Evolutionary conservation across 179 eudicot genomes (phyloP).

Genomic region (Amaranthus tricolor): DNA sequence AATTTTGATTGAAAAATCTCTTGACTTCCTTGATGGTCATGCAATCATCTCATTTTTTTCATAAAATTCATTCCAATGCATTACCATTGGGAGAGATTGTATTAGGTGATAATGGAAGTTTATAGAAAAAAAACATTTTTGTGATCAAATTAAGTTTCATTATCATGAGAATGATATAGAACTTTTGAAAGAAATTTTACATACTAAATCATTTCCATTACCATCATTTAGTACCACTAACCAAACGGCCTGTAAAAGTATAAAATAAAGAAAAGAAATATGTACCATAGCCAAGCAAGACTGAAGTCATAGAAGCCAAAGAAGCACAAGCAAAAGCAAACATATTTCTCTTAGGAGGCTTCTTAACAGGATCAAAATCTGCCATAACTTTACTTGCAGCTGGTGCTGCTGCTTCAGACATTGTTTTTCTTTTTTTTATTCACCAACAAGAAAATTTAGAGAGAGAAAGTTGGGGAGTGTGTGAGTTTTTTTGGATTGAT

Average conservation of each 20-base stretch:
- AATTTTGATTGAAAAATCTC: too few species aligned
- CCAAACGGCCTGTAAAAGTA: neutral
- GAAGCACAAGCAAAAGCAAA: conserved; percentile 57
- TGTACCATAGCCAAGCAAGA: conserved; percentile 45
- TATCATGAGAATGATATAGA: too few species aligned
- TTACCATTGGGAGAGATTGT: too few species aligned
- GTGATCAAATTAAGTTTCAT: too few species aligned
- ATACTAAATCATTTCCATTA: too few species aligned
- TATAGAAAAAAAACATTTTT: too few species aligned
- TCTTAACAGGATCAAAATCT: conserved; percentile 37
- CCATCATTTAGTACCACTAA: neutral
- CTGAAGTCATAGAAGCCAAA: conserved; percentile 60
- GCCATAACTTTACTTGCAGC: neutral
- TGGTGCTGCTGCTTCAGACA: neutral
- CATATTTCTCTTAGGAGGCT: conserved; percentile 48
- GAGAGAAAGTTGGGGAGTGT: too few species aligned
- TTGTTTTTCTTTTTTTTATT: neutral
- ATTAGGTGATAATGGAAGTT: too few species aligned
- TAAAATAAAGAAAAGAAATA: neutral
- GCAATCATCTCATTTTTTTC: too few species aligned
- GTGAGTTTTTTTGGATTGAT: neutral
- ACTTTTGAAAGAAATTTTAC: too few species aligned
- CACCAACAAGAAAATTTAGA: neutral
- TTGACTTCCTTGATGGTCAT: too few species aligned
- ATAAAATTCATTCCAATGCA: too few species aligned